Evolutionary conservation across 2,329 filamentous ascomycete species (phyloP), one percentile per base, ranked within the genome.

Genomic region (Penicillium griseofulvum): DNA sequence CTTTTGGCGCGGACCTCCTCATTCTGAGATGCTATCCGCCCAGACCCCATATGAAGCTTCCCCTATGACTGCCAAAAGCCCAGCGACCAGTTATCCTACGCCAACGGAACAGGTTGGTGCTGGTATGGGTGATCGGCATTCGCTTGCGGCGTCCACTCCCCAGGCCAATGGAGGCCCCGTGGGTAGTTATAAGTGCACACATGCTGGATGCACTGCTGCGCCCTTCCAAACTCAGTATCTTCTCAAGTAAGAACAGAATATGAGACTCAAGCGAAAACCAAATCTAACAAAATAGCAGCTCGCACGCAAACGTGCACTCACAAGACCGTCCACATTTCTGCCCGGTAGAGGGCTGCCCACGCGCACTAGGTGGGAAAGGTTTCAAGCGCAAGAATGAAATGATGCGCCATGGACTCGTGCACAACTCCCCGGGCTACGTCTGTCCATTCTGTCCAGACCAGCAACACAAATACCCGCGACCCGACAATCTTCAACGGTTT

Each of bases 381-480:
- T 87, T 87, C 75, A 87, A 87, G 68, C 79, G 85, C 31, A 87
- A 87, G 67, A 87, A 87, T 60, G 85, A 87, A 68, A 87, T 87
- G 85, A 86, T 87, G 58, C 78, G 85, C n/a, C 85, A 87, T 67
- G 92, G 93, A 1, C 82, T 97, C 3, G 94, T 97, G 4, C 94
- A 99, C 68, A 88, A 91, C 62, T 96, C 91, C 8, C 94, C 94
- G 1, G 93, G 93, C 57, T 99, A 97, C 68, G 87, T 96, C 29
- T 99, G 94, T 72, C 94, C 94, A 0, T 97, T 97, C 70, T 99
- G 94, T 72, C 89, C 91, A 1, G 91, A 96, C 67, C 83, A 91
- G 62, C 91, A 97, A 71, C 93, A 97, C 73, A 92, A 89, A 70
- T 97, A 97, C 71, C 94, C 94, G 5, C 82, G 94, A 64, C 94